A percentile compares a stretch with the other conserved stretches of the same genome.
These are phyloP conservation scores for Colletotrichum aenigma DNA, from an alignment of 2,329 filamentous ascomycete genomes.

Conservation along the genomic window DNA sequence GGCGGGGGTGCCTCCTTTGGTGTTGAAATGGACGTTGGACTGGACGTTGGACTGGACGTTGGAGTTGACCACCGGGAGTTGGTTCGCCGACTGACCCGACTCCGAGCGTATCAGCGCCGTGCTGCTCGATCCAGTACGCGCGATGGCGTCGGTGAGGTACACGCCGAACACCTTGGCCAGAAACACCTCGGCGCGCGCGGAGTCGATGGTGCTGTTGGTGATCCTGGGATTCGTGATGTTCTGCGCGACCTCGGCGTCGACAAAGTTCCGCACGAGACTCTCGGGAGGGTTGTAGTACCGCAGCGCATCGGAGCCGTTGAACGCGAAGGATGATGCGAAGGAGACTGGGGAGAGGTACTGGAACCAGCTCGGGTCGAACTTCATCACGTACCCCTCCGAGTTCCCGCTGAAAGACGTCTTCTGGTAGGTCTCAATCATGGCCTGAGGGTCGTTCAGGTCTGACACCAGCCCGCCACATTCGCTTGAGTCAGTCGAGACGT, in stretches of 20 bases:
- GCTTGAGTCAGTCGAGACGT: background rate
- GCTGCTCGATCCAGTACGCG: background rate
- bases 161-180: background rate
- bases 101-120: background rate
- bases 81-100: background rate
- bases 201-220: background rate
- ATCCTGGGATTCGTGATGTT: background rate
- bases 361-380: background rate
- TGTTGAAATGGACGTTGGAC: background rate
- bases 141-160: background rate
- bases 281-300: background rate
- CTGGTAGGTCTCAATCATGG: background rate
- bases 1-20: background rate
- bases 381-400: background rate
- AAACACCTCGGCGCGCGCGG: background rate
- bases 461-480: background rate
- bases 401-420: background rate
- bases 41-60: background rate
- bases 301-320: background rate
- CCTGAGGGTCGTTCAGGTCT: background rate
- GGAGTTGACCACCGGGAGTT: background rate
- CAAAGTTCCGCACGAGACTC: background rate
- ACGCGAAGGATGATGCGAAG: rapidly evolving
- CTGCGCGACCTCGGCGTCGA: background rate
- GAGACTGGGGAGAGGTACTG: background rate